A percentile compares a stretch with the other conserved stretches of the same genome.
phyloP scores from a whole-genome alignment of 305 asterid species.

The Fraxinus nigra region DNA sequence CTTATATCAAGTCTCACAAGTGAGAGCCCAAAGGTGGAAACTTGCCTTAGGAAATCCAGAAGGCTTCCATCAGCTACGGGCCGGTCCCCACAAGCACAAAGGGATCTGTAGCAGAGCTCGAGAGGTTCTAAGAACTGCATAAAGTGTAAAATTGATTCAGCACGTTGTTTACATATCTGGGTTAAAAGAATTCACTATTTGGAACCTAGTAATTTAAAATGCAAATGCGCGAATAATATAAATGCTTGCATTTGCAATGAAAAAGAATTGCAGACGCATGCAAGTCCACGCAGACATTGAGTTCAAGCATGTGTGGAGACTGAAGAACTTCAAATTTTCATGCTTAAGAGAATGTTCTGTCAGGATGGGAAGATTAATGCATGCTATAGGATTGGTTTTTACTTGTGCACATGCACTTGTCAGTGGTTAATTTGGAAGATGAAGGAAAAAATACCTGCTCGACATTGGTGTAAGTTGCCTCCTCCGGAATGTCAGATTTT shows the following conservation, averaged over 20 bases:
- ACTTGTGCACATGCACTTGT: background rate
- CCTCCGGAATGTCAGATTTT: slow-evolving; percentile 45
- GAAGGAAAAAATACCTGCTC: slow-evolving; percentile 35
- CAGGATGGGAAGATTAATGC: background rate
- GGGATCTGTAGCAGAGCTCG: slow-evolving; percentile 52
- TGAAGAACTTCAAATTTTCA: background rate
- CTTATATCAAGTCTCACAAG: slow-evolving; percentile 50
- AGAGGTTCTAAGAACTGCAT: slow-evolving; percentile 54
- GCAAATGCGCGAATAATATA: background rate
- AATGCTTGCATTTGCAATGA: background rate
- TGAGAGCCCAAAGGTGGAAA: slow-evolving; percentile 52
- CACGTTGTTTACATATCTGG: background rate
- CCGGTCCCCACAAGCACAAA: slow-evolving; percentile 53
- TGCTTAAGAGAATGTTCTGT: background rate
- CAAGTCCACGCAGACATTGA: background rate
- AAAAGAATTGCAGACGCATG: background rate
- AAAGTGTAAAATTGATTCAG: slow-evolving; percentile 7
- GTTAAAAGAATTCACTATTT: background rate
- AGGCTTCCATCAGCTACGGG: slow-evolving; percentile 55
- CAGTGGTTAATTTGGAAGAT: background rate
- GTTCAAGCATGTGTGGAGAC: background rate
- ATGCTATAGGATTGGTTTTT: background rate
- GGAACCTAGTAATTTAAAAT: background rate
- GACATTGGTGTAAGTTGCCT: slow-evolving; percentile 38
- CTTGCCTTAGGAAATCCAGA: slow-evolving; percentile 55